Conservation (phyloP, 106 monocot genomes). For the Dioscorea dumetorum region DNA sequence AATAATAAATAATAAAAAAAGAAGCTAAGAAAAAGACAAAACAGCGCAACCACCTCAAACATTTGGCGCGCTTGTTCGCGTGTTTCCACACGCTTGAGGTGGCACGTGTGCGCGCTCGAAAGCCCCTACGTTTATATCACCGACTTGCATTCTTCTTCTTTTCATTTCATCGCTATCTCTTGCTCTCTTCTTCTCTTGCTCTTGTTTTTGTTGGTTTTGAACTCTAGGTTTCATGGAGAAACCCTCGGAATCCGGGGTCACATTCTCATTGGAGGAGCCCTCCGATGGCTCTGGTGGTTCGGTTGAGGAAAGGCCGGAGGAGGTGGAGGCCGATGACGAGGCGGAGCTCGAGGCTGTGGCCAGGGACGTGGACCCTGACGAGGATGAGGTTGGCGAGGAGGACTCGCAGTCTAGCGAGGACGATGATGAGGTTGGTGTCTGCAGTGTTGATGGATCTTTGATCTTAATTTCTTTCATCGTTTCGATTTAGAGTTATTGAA, state of each 20-base stretch:
- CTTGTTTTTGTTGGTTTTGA: not conserved
- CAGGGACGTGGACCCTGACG: constrained; percentile 21
- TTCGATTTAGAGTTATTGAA: no score
- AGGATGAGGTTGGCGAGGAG: constrained; percentile 21
- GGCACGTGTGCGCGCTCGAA: not conserved
- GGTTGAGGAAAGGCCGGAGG: not conserved
- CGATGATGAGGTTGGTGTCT: constrained; percentile 19
- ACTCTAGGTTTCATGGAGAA: not conserved
- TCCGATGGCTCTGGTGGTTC: constrained; percentile 15
- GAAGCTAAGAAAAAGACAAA: no score
- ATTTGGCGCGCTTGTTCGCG: not conserved
- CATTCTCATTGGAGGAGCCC: not conserved
- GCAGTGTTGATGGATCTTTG: not conserved
- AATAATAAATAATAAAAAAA: no score
- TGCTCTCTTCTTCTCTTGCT: no score
- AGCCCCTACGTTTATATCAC: not conserved
- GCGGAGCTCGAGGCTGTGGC: constrained; percentile 70
- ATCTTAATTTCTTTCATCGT: no score
- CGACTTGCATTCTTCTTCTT: not conserved
- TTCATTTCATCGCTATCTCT: no score
- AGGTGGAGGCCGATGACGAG: constrained; percentile 41
- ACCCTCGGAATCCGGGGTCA: not conserved
- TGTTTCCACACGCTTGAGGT: not conserved
- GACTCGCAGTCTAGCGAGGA: constrained; percentile 37
- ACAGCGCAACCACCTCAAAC: not conserved